Evolutionary conservation across 306 rosid genomes (phyloP).

Genomic region (Mucuna pruriens): DNA sequence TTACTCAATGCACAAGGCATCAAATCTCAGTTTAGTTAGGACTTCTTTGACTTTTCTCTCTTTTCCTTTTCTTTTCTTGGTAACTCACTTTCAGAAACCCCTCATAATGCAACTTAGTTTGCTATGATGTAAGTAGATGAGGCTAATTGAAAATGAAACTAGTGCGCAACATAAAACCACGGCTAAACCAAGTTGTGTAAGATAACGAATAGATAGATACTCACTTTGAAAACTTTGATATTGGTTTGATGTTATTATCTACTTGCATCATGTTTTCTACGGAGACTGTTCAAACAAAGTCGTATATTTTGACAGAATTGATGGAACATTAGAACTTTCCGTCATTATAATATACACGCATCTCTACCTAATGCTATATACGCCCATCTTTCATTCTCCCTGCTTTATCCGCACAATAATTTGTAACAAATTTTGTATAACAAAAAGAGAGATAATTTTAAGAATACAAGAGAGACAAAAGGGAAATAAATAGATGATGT

Average conservation of each 20-base stretch:
- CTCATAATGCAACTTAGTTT: background rate
- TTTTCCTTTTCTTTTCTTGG: background rate
- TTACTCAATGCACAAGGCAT: slow-evolving; percentile 3
- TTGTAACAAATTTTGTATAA: too few relatives aligned
- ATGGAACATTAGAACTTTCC: background rate
- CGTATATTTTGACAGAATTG: background rate
- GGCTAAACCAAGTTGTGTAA: background rate
- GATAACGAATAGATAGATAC: background rate
- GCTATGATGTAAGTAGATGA: background rate
- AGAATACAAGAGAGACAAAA: too few relatives aligned
- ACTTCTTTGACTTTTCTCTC: slow-evolving; percentile 48
- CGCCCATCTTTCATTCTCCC: slow-evolving; percentile 25
- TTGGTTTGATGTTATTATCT: slow-evolving; percentile 16
- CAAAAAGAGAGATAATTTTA: too few relatives aligned
- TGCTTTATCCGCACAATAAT: too few relatives aligned
- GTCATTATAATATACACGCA: slow-evolving; percentile 10
- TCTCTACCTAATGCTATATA: background rate
- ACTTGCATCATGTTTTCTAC: background rate
- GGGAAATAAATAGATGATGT: too few relatives aligned
- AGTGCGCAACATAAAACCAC: background rate
- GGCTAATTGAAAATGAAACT: background rate
- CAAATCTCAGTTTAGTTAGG: slow-evolving; percentile 48
- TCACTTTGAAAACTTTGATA: background rate
- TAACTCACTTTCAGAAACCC: background rate
- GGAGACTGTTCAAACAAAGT: background rate